A percentile compares a stretch with the other conserved stretches of the same genome.
Conservation (phyloP, 1,284 basidiomycete genomes). For the Ustilago trichophora region DNA sequence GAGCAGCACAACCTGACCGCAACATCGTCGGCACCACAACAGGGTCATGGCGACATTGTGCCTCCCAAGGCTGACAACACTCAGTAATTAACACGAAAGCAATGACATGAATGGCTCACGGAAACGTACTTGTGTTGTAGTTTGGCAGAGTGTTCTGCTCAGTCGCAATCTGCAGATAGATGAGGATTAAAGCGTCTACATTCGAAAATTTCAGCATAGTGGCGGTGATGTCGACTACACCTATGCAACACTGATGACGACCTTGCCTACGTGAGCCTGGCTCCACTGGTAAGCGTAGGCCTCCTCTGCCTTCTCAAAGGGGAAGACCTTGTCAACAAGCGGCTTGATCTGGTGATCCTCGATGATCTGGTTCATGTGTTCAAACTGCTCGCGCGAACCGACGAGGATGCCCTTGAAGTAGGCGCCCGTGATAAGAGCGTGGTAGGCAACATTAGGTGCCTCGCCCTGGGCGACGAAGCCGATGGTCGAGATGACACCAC, state of each 20-base stretch:
- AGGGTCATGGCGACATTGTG: conserved; percentile 21
- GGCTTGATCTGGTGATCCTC: conserved; percentile 68
- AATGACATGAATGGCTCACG: neutral
- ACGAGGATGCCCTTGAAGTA: conserved; percentile 67
- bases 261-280: conserved; percentile 55
- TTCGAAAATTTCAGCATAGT: no score
- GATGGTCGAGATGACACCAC: conserved; percentile 71
- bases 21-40: conserved; percentile 6
- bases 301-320: conserved; percentile 69
- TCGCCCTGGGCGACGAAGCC: conserved; percentile 68
- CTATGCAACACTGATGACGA: conserved; percentile 45
- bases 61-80: conserved; percentile 22
- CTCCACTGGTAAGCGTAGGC: conserved; percentile 70
- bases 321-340: conserved; percentile 71
- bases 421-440: conserved; percentile 30
- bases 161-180: neutral
- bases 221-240: neutral
- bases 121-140: no score
- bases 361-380: conserved; percentile 70
- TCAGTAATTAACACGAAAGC: neutral
- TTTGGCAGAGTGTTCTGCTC: no score
- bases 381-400: conserved; percentile 68
- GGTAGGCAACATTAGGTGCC: conserved; percentile 30
- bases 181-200: no score
- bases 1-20: conserved; percentile 12